Base-by-base conservation (phyloP, 2,329 filamentous ascomycete genomes). In the Didymella sp. region DNA sequence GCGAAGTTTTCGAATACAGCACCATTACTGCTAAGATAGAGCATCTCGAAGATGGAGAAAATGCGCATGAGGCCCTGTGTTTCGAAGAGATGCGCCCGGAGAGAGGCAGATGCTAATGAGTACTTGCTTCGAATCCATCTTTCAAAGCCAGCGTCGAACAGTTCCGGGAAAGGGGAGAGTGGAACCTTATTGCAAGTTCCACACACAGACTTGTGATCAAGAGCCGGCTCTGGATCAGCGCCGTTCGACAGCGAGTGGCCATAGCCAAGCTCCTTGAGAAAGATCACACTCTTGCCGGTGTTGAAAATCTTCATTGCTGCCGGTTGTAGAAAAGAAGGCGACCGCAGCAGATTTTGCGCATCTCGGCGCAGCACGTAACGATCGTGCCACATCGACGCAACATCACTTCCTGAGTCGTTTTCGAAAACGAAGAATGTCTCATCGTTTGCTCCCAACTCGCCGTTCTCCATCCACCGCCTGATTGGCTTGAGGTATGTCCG, bases 261-360 rank as follows among this genome's bases (percentile, higher is more conserved):
- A 52, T 83, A 80, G 37, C 87, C 85, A 11, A 96, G 80, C 44
- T 89, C 85, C 58, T 88, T 88, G n/a, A 97, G 78, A 41, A 97
- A 89, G 1, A 95, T 86, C 52, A 95, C 88, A 66, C 89, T 96
- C 76, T 97, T 97, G 0, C 94, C 94, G 1, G 91, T 88, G 1
- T 88, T 92, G 67, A 96, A 94, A 33, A 97, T 91, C 60, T 87
- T 89, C 22, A 80, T 78, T 0, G 86, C 86, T 2, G 88, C 85
- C 2, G 88, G 83, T 35, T 87, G 85, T 4, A 97, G 81, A 62
- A 96, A 97, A 2, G 78, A 82, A 0, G 94, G 93, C 0, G 89
- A 87, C 65, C 89, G 86, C 1, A 92, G 74, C 1, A 78, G 77
- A 15, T 87, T 86, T 38, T 86, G 80, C 3, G 82, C 74, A 0